phyloP scores from a whole-genome alignment of 805 yeast species.

The Yarrowia deformans region DNA sequence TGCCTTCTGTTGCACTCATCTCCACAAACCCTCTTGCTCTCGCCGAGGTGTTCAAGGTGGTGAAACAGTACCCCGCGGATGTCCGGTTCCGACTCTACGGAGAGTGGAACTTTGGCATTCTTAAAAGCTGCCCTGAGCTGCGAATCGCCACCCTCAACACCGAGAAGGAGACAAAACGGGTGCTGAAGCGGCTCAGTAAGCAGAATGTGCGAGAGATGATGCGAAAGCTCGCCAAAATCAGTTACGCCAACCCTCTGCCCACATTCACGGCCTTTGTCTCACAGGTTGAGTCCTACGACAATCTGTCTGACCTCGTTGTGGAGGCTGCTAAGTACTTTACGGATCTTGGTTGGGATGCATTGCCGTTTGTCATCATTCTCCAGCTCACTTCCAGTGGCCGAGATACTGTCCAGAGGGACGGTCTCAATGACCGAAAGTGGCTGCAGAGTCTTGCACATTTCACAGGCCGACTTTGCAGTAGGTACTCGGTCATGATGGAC shows the following conservation, averaged over 20 bases:
- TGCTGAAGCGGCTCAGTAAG: conserved; percentile 79
- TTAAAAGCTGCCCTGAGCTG: conserved; percentile 63
- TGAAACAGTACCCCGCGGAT: conserved; percentile 64
- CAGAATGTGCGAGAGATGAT: conserved; percentile 78
- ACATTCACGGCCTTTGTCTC: conserved; percentile 72
- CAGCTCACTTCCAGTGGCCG: conserved; percentile 71
- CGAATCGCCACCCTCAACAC: conserved; percentile 69
- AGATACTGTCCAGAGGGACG: conserved; percentile 73
- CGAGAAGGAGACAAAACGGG: conserved; percentile 78
- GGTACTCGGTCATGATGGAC: conserved; percentile 61
- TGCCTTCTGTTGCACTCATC: conserved; percentile 65
- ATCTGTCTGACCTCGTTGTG: conserved; percentile 77
- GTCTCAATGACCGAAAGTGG: conserved; percentile 84
- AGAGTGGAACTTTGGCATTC: conserved; percentile 66
- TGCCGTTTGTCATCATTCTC: conserved; percentile 74
- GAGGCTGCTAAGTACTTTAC: conserved; percentile 79
- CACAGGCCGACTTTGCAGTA: conserved; percentile 72
- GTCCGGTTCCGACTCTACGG: conserved; percentile 80
- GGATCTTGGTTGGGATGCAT: conserved; percentile 81
- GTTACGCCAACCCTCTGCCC: conserved; percentile 80
- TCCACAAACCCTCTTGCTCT: conserved; percentile 65
- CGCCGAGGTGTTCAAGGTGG: conserved; percentile 63
- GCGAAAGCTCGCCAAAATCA: conserved; percentile 72
- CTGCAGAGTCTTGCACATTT: conserved; percentile 78
- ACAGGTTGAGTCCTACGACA: conserved; percentile 92